Evolutionary conservation across 2,329 filamentous ascomycete species (phyloP).

Genomic region (Hortaea werneckii): DNA sequence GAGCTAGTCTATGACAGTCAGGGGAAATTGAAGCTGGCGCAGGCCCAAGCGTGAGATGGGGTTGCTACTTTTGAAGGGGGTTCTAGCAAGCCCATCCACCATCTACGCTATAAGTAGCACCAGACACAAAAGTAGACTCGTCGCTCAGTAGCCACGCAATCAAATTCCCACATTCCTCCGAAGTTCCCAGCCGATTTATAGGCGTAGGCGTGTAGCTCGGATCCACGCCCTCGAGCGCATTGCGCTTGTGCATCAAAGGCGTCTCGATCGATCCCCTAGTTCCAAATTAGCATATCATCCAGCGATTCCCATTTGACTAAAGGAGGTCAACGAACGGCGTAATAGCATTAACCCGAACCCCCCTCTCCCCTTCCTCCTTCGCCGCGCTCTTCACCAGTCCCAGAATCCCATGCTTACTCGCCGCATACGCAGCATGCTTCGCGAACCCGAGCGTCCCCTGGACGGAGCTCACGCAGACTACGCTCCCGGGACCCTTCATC

Average conservation of each 20-base stretch:
- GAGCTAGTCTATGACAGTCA: conserved; percentile 63
- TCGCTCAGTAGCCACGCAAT: conserved; percentile 41
- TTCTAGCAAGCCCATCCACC: conserved; percentile 27
- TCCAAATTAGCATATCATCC: neutral
- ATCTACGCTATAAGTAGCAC: conserved; percentile 38
- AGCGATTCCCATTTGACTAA: neutral
- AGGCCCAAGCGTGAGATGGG: conserved; percentile 7
- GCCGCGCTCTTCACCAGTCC: conserved; percentile 18
- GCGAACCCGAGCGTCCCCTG: conserved; percentile 34
- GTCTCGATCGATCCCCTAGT: conserved; percentile 16
- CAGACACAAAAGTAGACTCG: conserved; percentile 38
- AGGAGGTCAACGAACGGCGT: conserved; percentile 15
- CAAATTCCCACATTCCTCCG: conserved; percentile 21
- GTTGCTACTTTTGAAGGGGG: neutral
- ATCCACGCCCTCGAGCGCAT: conserved; percentile 19
- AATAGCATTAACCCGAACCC: conserved; percentile 20
- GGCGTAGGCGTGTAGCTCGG: conserved; percentile 10
- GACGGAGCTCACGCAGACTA: conserved; percentile 35
- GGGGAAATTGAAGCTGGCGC: conserved; percentile 45
- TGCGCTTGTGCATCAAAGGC: conserved; percentile 20
- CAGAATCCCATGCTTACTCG: conserved; percentile 20
- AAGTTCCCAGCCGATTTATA: conserved; percentile 14
- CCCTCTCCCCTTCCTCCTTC: conserved; percentile 19
- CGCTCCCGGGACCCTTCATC: conserved; percentile 42
- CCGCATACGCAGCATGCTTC: conserved; percentile 18